Conservation (phyloP, 169 alveolate species). For the Plasmodium malariae region DNA sequence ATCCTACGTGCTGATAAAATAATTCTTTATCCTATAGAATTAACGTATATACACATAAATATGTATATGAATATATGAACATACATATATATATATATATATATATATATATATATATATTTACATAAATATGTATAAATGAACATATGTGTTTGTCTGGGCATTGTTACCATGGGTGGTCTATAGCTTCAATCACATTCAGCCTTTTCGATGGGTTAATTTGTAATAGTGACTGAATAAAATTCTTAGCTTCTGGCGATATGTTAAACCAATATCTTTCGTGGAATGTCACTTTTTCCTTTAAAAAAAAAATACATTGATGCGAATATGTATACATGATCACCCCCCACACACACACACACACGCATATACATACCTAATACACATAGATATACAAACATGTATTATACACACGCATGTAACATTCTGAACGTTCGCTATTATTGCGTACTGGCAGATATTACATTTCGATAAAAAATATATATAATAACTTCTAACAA, state of each 20-base stretch:
- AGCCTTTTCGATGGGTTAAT: slow-evolving; percentile 72
- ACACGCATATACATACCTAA: neutral
- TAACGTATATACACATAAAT: neutral
- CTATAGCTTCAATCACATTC: slow-evolving; percentile 77
- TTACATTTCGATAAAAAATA: too few species aligned
- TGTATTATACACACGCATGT: too few species aligned
- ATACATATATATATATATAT: neutral
- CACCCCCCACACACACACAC: neutral
- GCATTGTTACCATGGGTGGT: slow-evolving; percentile 81
- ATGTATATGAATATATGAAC: neutral
- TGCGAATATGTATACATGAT: neutral
- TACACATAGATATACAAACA: neutral
- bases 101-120: neutral
- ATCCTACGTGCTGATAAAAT: slow-evolving; percentile 37
- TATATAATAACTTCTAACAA: too few species aligned
- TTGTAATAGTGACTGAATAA: slow-evolving; percentile 70
- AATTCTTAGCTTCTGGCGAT: slow-evolving; percentile 77
- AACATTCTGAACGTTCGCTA: too few species aligned
- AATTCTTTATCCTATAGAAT: slow-evolving; percentile 52
- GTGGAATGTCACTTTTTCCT: slow-evolving; percentile 78
- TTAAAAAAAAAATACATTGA: neutral
- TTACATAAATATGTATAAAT: neutral
- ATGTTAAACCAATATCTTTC: slow-evolving; percentile 80
- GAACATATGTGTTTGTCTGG: slow-evolving; percentile 7
- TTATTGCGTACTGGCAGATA: too few species aligned